Conservation (phyloP, 768 basidiomycete genomes). For the Gymnopilus dilepis region DNA sequence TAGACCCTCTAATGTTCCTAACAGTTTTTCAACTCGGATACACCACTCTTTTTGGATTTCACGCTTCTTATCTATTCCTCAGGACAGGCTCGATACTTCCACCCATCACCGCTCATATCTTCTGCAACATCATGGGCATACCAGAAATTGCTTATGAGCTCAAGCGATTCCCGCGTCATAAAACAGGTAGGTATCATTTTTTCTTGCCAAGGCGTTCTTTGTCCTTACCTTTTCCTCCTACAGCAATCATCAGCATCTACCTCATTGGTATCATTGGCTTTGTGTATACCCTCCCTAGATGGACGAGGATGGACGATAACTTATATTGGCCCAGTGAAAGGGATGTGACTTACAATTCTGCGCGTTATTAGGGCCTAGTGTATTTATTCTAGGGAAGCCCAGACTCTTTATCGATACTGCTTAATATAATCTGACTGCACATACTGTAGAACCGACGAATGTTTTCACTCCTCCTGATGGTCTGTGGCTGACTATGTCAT, state of each 20-base stretch:
- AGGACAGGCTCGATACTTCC: slow-evolving; percentile 84
- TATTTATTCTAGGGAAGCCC: background rate
- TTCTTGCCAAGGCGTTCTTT: slow-evolving; percentile 6
- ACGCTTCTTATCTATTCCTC: slow-evolving; percentile 84
- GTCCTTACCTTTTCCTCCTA: background rate
- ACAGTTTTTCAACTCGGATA: slow-evolving; percentile 88
- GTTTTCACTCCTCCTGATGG: too few species aligned
- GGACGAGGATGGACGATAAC: slow-evolving; percentile 29
- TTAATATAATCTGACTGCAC: background rate
- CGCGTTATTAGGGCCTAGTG: background rate
- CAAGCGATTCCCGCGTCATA: slow-evolving; percentile 52
- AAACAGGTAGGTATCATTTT: slow-evolving; percentile 42
- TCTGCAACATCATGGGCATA: slow-evolving; percentile 95
- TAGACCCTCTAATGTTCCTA: background rate
- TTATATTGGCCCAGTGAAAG: slow-evolving; percentile 27
- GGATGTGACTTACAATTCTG: slow-evolving; percentile 8
- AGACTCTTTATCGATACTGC: background rate
- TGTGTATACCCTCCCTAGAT: slow-evolving; percentile 45
- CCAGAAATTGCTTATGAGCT: slow-evolving; percentile 71
- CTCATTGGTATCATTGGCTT: slow-evolving; percentile 65
- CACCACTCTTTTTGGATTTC: slow-evolving; percentile 92
- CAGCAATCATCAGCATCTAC: slow-evolving; percentile 64
- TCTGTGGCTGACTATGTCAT: too few species aligned
- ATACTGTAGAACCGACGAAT: too few species aligned
- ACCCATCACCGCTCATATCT: slow-evolving; percentile 80